Conservation (phyloP, 108 stramenopile species). For the Discostella stelligeroides region DNA sequence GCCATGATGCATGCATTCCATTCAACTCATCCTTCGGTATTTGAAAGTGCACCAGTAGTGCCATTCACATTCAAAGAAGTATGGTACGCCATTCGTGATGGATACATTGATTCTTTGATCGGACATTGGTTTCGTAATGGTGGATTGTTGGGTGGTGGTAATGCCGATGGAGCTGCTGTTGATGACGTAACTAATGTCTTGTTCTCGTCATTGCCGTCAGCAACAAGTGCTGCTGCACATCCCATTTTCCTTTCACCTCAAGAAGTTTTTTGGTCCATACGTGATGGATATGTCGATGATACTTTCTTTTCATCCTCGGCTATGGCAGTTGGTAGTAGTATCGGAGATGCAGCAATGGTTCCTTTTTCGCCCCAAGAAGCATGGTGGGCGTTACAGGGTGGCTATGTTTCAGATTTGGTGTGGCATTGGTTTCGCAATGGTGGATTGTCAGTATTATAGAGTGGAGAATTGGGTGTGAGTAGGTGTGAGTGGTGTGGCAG, state of each 20-base stretch:
- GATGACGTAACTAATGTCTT: neutral
- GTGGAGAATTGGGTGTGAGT: neutral
- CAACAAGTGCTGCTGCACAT: too few relatives aligned
- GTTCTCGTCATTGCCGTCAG: neutral
- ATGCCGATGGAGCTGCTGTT: neutral
- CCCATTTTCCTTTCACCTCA: constrained; percentile 35
- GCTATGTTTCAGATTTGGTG: constrained; percentile 45
- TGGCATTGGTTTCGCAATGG: constrained; percentile 55
- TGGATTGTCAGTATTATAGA: constrained; percentile 36
- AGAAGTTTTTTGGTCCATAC: constrained; percentile 52
- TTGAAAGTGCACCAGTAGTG: constrained; percentile 3
- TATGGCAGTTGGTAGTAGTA: neutral
- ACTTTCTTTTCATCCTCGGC: constrained; percentile 15
- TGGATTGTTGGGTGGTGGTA: constrained; percentile 32
- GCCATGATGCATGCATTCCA: constrained; percentile 8
- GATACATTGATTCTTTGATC: constrained; percentile 44
- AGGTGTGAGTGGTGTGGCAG: neutral
- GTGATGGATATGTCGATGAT: constrained; percentile 48
- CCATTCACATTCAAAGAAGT: constrained; percentile 51
- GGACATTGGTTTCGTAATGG: constrained; percentile 53
- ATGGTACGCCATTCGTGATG: constrained; percentile 55
- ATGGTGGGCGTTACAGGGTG: constrained; percentile 54
- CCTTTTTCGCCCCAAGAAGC: constrained; percentile 51
- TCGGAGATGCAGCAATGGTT: neutral
- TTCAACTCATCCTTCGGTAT: constrained; percentile 8